Evolutionary conservation across 2,329 filamentous ascomycete genomes (phyloP).

Genomic region (Penicillium aurantiogriseum): DNA sequence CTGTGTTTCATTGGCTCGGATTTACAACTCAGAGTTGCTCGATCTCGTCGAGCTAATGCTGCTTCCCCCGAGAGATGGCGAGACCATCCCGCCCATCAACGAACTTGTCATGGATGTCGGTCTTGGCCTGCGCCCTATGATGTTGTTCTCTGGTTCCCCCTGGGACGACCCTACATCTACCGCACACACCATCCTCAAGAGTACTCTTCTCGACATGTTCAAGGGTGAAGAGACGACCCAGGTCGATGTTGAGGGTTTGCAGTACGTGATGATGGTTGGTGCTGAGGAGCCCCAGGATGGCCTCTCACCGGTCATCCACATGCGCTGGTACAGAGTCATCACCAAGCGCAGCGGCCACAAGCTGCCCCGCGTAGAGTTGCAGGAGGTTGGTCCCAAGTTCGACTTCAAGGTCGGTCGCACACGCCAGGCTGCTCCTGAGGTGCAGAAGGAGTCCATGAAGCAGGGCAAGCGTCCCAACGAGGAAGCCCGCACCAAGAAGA

Average conservation of each 20-base stretch:
- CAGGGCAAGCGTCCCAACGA: constrained; percentile 65
- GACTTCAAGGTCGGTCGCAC: constrained; percentile 83
- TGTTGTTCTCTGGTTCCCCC: constrained; percentile 83
- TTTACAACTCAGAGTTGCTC: constrained; percentile 81
- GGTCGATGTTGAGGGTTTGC: constrained; percentile 91
- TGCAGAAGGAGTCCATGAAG: constrained; percentile 89
- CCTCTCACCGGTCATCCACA: constrained; percentile 50
- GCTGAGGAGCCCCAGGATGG: constrained; percentile 62
- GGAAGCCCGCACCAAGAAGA: constrained; percentile 79
- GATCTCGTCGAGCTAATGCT: constrained; percentile 94
- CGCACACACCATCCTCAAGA: constrained; percentile 83
- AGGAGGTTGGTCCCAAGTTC: constrained; percentile 92
- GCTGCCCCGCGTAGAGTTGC: constrained; percentile 84
- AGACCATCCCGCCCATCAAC: constrained; percentile 36
- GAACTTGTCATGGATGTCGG: constrained; percentile 64
- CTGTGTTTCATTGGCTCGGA: constrained; percentile 75
- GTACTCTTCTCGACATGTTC: constrained; percentile 86
- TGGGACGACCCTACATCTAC: constrained; percentile 80
- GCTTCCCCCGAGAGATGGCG: constrained; percentile 63
- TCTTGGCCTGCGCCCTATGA: constrained; percentile 81
- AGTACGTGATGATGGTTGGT: constrained; percentile 81
- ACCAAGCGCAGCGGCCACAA: constrained; percentile 85
- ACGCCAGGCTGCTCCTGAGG: constrained; percentile 54
- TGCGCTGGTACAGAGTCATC: constrained; percentile 80
- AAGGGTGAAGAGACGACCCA: constrained; percentile 74